Base-by-base conservation (phyloP, 1,284 basidiomycete genomes). In the Fomes fomentarius region DNA sequence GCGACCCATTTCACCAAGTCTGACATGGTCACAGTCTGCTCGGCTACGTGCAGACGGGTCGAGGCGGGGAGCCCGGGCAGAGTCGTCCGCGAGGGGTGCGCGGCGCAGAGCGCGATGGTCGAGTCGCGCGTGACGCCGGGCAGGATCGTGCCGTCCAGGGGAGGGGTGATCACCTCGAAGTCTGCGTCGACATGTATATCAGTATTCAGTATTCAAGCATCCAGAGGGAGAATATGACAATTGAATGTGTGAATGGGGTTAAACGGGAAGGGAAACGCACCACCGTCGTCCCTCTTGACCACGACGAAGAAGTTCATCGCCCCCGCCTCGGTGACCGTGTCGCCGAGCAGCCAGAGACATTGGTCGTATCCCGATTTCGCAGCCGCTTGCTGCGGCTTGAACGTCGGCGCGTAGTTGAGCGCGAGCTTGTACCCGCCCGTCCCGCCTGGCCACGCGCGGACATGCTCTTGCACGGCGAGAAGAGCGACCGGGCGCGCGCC, bases 381-480 rank as follows among this genome's bases (percentile, higher is more conserved):
- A 0, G 93, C 93, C 14, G 77, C 68, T 34, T 78, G 74, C 69
- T 89, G 88, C 1, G 90, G 84, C 17, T 82, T 69, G 71, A 93
- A 88, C 6, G 81, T 81, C 0, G 87, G 83, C 0, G 86, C 75
- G 66, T 92, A 93, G 73, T 93, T 93, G 19, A 83, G 66, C 0
- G 83, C 84, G 25, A 90, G 72, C 69, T 89, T 89, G 72, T 80
- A 74, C 0, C 73, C 80, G 26, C 87, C 87, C 0, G 85, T 88
- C 11, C 85, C 91, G 76, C 92, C 92, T 0, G 92, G 93, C 91
- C 91, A 94, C 0, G 93, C 81, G 39, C 93, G 84, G 4, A 93
- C 89, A 58, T 77, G 79, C 43, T 87, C 80, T 19, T 75, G 73
- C 11, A 88, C 82, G 1, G 88, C 91, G 49, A 91, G 82, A 10